Conservation (phyloP, 2,329 filamentous ascomycete species). For the Arthrinium puccinioides region DNA sequence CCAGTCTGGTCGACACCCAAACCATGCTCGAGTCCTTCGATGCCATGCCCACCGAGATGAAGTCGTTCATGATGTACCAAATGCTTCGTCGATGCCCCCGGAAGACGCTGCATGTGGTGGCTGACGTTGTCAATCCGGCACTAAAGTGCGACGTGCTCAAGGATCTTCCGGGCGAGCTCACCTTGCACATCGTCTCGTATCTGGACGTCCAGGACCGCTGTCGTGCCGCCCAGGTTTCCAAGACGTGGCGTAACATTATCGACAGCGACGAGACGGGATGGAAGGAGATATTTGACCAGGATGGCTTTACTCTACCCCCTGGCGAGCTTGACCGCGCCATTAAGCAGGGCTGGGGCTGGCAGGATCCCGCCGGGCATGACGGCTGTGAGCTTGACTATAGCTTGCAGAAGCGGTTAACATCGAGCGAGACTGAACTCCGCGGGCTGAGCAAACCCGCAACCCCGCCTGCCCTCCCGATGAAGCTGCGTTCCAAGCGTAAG, state of each 20-base stretch:
- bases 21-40: constrained; percentile 86
- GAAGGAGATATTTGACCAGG: constrained; percentile 83
- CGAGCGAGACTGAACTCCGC: constrained; percentile 45
- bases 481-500: constrained; percentile 50
- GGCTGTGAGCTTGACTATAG: constrained; percentile 79
- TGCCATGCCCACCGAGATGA: constrained; percentile 81
- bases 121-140: constrained; percentile 85
- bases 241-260: constrained; percentile 83
- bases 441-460: constrained; percentile 30
- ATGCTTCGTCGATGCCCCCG: constrained; percentile 82
- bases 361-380: constrained; percentile 69
- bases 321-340: constrained; percentile 85
- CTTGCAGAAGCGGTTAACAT: constrained; percentile 42
- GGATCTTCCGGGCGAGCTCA: constrained; percentile 77
- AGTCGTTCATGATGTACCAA: constrained; percentile 95
- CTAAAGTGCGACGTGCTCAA: constrained; percentile 90
- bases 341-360: constrained; percentile 93
- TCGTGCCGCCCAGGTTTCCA: constrained; percentile 86
- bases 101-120: constrained; percentile 81
- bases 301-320: constrained; percentile 71
- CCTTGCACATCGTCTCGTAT: constrained; percentile 80
- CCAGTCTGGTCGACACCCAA: constrained; percentile 68
- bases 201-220: constrained; percentile 82
- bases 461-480: constrained; percentile 19
- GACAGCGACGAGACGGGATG: constrained; percentile 93